These are phyloP conservation scores for Cardamine occulta DNA, from an alignment of 345 rosid species.

Conservation along the genomic window DNA sequence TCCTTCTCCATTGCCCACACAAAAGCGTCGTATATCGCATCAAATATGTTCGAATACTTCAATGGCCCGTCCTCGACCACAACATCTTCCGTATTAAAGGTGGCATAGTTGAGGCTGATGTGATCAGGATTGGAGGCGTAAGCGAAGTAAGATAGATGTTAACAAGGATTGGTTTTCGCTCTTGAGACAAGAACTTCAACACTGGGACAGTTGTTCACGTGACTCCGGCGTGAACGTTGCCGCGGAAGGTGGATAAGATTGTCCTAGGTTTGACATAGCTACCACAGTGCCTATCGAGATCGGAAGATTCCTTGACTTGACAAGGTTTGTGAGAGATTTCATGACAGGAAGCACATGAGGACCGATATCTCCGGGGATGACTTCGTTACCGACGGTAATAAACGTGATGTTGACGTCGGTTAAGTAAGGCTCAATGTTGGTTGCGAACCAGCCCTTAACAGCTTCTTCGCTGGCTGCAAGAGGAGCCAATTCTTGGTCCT, in stretches of 20 bases:
- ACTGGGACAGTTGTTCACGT: conserved; percentile 19
- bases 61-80: conserved; percentile 45
- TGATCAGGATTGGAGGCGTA: conserved; percentile 32
- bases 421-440: conserved; percentile 42
- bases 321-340: conserved; percentile 28
- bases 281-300: conserved; percentile 42
- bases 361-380: conserved; percentile 40
- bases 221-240: conserved; percentile 31
- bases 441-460: conserved; percentile 28
- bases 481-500: conserved; percentile 42
- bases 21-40: conserved; percentile 48
- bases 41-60: conserved; percentile 46
- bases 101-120: conserved; percentile 43
- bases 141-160: conserved; percentile 56
- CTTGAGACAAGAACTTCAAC: conserved; percentile 21
- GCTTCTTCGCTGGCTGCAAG: conserved; percentile 38
- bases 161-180: conserved; percentile 35
- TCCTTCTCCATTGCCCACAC: conserved; percentile 45
- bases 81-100: background rate
- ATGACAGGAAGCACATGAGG: conserved; percentile 37
- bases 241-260: conserved; percentile 51
- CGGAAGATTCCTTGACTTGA: conserved; percentile 1
- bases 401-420: conserved; percentile 34
- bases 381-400: conserved; percentile 51
- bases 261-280: background rate